Conservation (phyloP, 805 yeast species). For the Barnettozyma sp. region DNA sequence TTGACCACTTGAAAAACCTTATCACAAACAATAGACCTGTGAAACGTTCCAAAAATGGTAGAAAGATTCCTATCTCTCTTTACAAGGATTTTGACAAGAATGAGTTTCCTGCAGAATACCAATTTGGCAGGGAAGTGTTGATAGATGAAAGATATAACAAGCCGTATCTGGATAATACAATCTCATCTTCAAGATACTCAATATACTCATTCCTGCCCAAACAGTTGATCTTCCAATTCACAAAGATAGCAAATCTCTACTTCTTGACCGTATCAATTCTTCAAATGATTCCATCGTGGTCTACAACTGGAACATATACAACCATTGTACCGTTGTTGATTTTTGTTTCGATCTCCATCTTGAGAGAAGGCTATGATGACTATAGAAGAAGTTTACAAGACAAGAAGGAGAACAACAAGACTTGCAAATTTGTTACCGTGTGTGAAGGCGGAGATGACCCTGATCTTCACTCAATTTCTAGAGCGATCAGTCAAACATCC, state of each 20-base stretch:
- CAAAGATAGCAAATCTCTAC: slow-evolving; percentile 85
- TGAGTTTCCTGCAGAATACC: slow-evolving; percentile 23
- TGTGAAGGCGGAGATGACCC: background rate
- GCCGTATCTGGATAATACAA: slow-evolving; percentile 58
- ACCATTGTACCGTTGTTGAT: slow-evolving; percentile 83
- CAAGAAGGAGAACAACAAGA: slow-evolving; percentile 68
- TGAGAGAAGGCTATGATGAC: slow-evolving; percentile 92
- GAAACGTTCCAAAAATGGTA: slow-evolving; percentile 59
- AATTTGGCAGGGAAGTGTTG: slow-evolving; percentile 27
- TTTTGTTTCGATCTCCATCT: slow-evolving; percentile 71
- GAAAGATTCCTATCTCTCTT: slow-evolving; percentile 63
- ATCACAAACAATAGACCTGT: slow-evolving; percentile 40
- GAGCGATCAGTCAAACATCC: slow-evolving; percentile 12
- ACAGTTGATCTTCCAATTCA: slow-evolving; percentile 71
- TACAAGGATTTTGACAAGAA: slow-evolving; percentile 30
- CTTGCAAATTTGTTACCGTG: slow-evolving; percentile 34
- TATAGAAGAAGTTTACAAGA: slow-evolving; percentile 82
- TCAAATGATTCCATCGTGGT: slow-evolving; percentile 82
- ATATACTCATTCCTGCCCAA: slow-evolving; percentile 86
- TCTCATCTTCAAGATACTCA: slow-evolving; percentile 90
- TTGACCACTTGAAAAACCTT: slow-evolving; percentile 26
- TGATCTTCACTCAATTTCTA: slow-evolving; percentile 9
- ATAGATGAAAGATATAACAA: slow-evolving; percentile 63
- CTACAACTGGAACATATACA: slow-evolving; percentile 92
- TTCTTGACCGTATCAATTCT: slow-evolving; percentile 73